Evolutionary conservation across 2,329 filamentous ascomycete species (phyloP), one percentile per base, ranked within the genome.

Genomic region (Neurospora crassa): DNA sequence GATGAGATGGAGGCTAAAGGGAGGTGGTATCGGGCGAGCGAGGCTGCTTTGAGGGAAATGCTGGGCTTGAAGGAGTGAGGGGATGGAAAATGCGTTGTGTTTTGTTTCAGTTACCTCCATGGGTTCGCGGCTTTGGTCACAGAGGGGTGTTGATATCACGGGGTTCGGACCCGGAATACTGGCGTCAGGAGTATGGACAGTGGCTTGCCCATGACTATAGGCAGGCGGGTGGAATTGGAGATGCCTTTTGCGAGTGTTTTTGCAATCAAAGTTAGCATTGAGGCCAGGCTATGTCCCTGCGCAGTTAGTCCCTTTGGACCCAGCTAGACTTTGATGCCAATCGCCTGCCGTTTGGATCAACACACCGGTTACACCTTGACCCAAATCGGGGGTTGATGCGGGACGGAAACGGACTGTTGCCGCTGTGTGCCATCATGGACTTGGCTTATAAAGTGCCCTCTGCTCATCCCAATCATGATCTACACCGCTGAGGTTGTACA

Each of bases 1-100:
- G 91, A 93, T 76, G 91, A 94, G 76, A 79, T 94, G 41, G 92
- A 94, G 79, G 90, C 92, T 79, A 86, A 89, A 75, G 92, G 90
- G 6, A 84, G 91, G 74, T 95, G 92, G 92, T 89, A 90, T 81
- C 87, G 88, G 74, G 90, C 89, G 20, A 89, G 88, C n/a, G 91
- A 93, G 77, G 81, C 83, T 10, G 86, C 84, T 14, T 79, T 94
- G 79, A 88, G 82, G 77, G 84, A 87, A 72, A 88, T 92, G 81
- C 78, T 93, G 75, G 88, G 89, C 74, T 82, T 89, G 18, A 80
- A 86, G 75, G 79, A 78, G 59, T 83, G 76, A 40, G 45, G 6
- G 20, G 12, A 34, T 29, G 40, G 34, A 34, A 18, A 24, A 42
- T 16, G 12, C 20, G 24, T 53, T 4, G 14, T 63, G 34, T 69